A percentile compares a stretch with the other conserved stretches of the same genome.
phyloP scores from a whole-genome alignment of 805 yeast species.

The Yarrowia hollandica region DNA sequence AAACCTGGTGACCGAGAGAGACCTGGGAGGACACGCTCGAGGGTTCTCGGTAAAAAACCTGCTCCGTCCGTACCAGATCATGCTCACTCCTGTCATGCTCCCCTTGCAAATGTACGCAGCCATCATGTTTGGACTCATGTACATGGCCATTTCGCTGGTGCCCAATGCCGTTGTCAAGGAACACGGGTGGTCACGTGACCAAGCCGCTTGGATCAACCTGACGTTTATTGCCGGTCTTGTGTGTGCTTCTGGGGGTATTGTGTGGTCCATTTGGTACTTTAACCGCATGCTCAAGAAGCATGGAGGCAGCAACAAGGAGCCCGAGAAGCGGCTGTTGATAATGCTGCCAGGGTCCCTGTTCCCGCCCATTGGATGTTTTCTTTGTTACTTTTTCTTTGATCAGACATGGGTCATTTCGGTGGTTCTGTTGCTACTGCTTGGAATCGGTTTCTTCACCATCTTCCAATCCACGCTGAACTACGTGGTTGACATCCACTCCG shows the following conservation, averaged over 20 bases:
- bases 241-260: constrained; percentile 29
- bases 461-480: constrained; percentile 31
- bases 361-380: constrained; percentile 30
- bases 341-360: constrained; percentile 31
- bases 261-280: constrained; percentile 12
- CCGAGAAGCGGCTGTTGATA: constrained; percentile 30
- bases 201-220: constrained; percentile 29
- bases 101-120: constrained; percentile 30
- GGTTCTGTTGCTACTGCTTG: constrained; percentile 22
- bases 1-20: constrained; percentile 1
- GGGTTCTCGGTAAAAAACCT: constrained; percentile 19
- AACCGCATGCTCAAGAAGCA: constrained; percentile 28
- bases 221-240: constrained; percentile 31
- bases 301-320: constrained; percentile 28
- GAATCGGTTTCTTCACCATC: constrained; percentile 31
- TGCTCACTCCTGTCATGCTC: constrained; percentile 27
- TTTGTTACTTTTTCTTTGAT: constrained; percentile 22
- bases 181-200: constrained; percentile 26
- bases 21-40: constrained; percentile 5
- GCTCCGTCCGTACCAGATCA: constrained; percentile 31
- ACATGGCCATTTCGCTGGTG: constrained; percentile 30
- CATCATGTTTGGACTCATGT: constrained; percentile 30
- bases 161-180: constrained; percentile 28
- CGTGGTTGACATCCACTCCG: constrained; percentile 31
- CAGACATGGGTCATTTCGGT: constrained; percentile 16